These are phyloP conservation scores for Lipomyces orientalis DNA, from an alignment of 805 yeast genomes.

Conservation along the genomic window DNA sequence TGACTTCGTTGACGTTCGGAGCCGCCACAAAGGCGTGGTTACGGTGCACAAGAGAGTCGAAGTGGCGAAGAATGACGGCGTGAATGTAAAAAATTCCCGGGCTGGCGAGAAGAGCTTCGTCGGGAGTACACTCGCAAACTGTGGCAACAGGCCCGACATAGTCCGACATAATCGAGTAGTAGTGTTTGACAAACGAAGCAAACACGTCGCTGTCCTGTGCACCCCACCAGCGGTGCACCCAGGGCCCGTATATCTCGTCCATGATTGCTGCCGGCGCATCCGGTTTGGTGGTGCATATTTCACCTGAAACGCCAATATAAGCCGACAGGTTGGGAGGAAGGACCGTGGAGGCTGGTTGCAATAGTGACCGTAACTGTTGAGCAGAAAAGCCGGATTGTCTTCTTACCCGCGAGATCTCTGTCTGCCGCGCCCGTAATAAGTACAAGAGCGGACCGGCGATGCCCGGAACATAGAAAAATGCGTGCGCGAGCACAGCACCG, in stretches of 20 bases:
- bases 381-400: constrained; percentile 19
- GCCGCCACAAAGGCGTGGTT: not conserved
- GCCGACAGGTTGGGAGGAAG: constrained; percentile 42
- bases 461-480: constrained; percentile 60
- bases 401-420: constrained; percentile 40
- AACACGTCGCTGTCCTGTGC: constrained; percentile 47
- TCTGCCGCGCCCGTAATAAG: constrained; percentile 42
- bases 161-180: constrained; percentile 45
- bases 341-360: not conserved
- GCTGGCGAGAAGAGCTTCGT: constrained; percentile 37
- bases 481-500: constrained; percentile 73
- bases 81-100: constrained; percentile 46
- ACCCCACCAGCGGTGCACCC: constrained; percentile 48
- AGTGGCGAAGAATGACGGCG: constrained; percentile 39
- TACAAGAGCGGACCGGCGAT: constrained; percentile 55
- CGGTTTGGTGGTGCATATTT: constrained; percentile 23
- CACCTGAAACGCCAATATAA: constrained; percentile 39
- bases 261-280: constrained; percentile 21
- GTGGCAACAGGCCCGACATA: constrained; percentile 37
- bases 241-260: constrained; percentile 43
- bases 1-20: constrained; percentile 5
- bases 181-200: constrained; percentile 51
- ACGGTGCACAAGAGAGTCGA: constrained; percentile 38
- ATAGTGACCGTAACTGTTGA: not conserved
- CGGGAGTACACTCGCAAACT: constrained; percentile 28